Evolutionary conservation across 805 yeast genomes (phyloP).

Genomic region (Candida ulmi): DNA sequence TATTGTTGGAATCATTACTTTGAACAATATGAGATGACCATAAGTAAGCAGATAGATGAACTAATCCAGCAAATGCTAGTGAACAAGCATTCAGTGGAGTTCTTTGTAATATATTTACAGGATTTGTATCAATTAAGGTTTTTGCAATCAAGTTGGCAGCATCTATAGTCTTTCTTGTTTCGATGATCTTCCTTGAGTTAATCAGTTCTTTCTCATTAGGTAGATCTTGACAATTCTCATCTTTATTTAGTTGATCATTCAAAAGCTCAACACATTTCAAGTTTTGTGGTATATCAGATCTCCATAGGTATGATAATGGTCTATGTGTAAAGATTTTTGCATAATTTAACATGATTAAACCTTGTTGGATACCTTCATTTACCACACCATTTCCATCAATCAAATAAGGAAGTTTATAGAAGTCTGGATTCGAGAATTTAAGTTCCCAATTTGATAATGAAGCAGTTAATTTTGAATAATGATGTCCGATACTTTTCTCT

Average conservation of each 20-base stretch:
- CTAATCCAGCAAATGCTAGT: slow-evolving; percentile 45
- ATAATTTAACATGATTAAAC: slow-evolving; percentile 41
- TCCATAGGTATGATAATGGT: slow-evolving; percentile 49
- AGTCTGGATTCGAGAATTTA: slow-evolving; percentile 37
- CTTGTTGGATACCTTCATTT: slow-evolving; percentile 50
- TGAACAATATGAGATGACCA: slow-evolving; percentile 40
- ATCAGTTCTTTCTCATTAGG: slow-evolving; percentile 27
- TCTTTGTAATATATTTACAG: slow-evolving; percentile 36
- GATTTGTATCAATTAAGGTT: slow-evolving; percentile 41
- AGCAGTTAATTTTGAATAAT: slow-evolving; percentile 36
- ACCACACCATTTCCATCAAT: slow-evolving; percentile 38
- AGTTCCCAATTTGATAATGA: slow-evolving; percentile 47
- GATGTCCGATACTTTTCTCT: slow-evolving; percentile 31
- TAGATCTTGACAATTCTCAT: slow-evolving; percentile 25
- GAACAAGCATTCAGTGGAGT: slow-evolving; percentile 51
- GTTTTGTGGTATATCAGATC: slow-evolving; percentile 38
- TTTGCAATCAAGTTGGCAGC: slow-evolving; percentile 46
- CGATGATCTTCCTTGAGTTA: slow-evolving; percentile 42
- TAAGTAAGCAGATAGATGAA: slow-evolving; percentile 46
- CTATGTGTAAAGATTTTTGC: slow-evolving; percentile 51
- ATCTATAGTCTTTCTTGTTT: slow-evolving; percentile 48
- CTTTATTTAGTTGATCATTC: slow-evolving; percentile 21
- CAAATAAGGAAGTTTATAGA: slow-evolving; percentile 36
- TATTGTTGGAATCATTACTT: slow-evolving; percentile 14
- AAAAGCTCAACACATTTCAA: slow-evolving; percentile 29